A percentile compares a stretch with the other conserved stretches of the same genome.
Conservation (phyloP, 1,284 basidiomycete genomes). For the Farysia itapuensis region DNA sequence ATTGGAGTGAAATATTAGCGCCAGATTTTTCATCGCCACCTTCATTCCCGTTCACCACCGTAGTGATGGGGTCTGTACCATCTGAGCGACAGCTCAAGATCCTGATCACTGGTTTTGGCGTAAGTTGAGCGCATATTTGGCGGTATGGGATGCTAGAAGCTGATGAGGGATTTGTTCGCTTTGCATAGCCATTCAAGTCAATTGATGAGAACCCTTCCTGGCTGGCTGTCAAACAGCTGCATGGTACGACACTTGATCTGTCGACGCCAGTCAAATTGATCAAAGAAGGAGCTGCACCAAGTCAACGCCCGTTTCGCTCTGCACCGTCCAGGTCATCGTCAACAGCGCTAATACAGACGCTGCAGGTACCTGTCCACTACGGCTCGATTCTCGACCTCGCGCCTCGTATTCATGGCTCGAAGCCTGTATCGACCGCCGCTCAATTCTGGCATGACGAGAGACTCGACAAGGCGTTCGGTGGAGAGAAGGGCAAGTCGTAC, state of each 20-base stretch:
- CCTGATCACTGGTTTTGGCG: slow-evolving; percentile 35
- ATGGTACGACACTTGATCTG: slow-evolving; percentile 14
- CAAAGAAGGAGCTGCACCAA: not conserved
- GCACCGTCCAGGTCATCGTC: not conserved
- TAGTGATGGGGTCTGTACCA: not conserved
- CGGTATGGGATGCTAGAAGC: no score
- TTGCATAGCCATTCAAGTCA: slow-evolving; percentile 17
- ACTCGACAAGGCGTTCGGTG: slow-evolving; percentile 6
- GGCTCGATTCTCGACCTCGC: slow-evolving; percentile 23
- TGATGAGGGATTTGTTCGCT: no score
- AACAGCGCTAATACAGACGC: slow-evolving; percentile 17
- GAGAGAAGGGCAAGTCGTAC: not conserved
- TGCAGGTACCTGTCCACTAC: slow-evolving; percentile 34
- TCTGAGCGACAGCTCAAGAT: slow-evolving; percentile 7
- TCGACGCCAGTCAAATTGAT: not conserved
- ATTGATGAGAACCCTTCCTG: slow-evolving; percentile 32
- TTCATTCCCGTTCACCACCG: no score
- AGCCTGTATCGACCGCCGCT: not conserved
- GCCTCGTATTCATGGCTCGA: slow-evolving; percentile 11
- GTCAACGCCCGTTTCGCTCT: no score
- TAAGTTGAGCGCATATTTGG: no score
- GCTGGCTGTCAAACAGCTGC: slow-evolving; percentile 28
- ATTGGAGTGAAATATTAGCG: not conserved
- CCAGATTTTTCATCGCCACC: not conserved
- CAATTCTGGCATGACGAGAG: slow-evolving; percentile 23